Base-by-base conservation (phyloP, 768 basidiomycete species). In the Boletus edulis region DNA sequence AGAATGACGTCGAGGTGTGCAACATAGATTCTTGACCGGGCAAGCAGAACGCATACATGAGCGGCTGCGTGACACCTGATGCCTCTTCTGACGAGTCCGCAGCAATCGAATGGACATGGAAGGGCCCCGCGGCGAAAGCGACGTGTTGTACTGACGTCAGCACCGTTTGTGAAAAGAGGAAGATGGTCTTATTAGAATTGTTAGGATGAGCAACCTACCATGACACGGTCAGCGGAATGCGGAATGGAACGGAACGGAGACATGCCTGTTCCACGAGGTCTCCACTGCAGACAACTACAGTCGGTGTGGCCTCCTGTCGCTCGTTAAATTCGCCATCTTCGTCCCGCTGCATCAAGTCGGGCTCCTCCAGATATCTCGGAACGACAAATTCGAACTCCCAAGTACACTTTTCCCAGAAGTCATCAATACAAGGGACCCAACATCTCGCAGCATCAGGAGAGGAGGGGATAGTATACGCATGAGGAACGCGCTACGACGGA, bases 321-420 rank as follows among this genome's bases (percentile, higher is more conserved):
- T 86, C 87, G 29, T 66, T 72, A 27, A 70, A 71, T 35, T 80
- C 81, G 35, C 71, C 75, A 46, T 63, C 66, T 52, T 66, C 71
- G 58, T 81, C 78, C 12, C 74, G 77, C 15, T 55, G 65, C 9
- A 37, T 47, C 49, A 59, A 54, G 42, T 71, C 71, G 10, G 59
- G 58, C 57, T 89, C 89, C 67, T 92, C 87, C 14, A 91, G 74
- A 65, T 84, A 87, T 60, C 87, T 79, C 47, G 95, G 94, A 34
- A 97, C 95, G 48, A 97, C 84, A 69, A 97, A 92, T 71, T 98
- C 93, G 54, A 98, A 89, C 65, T 99, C 97, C 97, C 97, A 99
- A 8, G 96, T 95, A 62, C 91, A 97, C 63, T 92, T 87, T 72
- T 97, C 95, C 91, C 94, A 96, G 20, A 94, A 72, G 62, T 84